Conservation (phyloP, 306 rosid species). For the Cucumis hystrix region DNA sequence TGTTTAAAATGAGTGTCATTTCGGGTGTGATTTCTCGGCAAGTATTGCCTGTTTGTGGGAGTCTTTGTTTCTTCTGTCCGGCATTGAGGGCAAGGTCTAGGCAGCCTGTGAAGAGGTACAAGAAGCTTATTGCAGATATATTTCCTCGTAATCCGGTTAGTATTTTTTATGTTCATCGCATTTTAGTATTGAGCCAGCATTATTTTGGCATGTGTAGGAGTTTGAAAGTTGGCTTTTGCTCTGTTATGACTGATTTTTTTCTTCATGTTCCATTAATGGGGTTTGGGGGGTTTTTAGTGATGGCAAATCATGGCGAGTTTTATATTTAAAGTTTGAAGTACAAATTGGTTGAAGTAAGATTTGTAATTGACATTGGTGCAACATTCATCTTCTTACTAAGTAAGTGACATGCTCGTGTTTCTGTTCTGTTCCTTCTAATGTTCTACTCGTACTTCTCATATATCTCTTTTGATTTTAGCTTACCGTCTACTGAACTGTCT, state of each 20-base stretch:
- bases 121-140: slow-evolving; percentile 88
- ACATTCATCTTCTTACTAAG: background rate
- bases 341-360: background rate
- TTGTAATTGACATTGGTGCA: background rate
- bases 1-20: slow-evolving; percentile 35
- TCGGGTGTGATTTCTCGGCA: slow-evolving; percentile 88
- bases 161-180: background rate
- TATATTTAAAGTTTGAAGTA: background rate
- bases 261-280: background rate
- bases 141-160: slow-evolving; percentile 82
- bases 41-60: slow-evolving; percentile 84
- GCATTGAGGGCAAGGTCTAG: slow-evolving; percentile 82
- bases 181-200: background rate
- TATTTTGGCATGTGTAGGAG: background rate
- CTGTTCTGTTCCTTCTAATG: background rate
- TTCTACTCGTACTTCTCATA: background rate
- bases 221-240: background rate
- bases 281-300: background rate
- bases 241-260: background rate
- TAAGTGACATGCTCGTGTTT: background rate
- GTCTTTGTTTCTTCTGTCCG: slow-evolving; percentile 86
- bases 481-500: background rate
- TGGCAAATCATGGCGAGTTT: background rate
- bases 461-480: background rate
- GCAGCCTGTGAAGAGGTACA: slow-evolving; percentile 98